Evolutionary conservation across 1,284 basidiomycete species (phyloP).

Genomic region (Farysia itapuensis): DNA sequence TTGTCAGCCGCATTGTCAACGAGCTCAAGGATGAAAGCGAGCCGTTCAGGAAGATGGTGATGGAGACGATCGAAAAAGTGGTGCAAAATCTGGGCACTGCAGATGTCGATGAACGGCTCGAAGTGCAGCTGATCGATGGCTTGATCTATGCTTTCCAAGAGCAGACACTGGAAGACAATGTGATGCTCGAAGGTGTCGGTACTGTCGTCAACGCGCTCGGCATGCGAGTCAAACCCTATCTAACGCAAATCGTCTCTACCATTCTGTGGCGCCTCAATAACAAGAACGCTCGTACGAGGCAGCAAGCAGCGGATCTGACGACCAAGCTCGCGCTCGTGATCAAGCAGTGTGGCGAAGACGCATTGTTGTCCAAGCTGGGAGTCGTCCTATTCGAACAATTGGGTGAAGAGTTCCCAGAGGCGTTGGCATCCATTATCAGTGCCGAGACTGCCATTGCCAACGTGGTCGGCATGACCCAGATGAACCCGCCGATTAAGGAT

Average conservation of each 20-base stretch:
- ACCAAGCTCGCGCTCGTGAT: slow-evolving; percentile 93
- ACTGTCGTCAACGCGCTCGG: slow-evolving; percentile 95
- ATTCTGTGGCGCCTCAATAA: slow-evolving; percentile 99
- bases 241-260: slow-evolving; percentile 98
- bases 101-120: slow-evolving; percentile 92
- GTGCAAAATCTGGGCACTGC: slow-evolving; percentile 87
- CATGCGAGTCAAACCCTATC: slow-evolving; percentile 96
- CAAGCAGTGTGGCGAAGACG: slow-evolving; percentile 97
- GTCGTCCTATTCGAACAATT: slow-evolving; percentile 97
- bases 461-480: slow-evolving; percentile 99
- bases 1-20: slow-evolving; percentile 91
- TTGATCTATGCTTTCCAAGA: slow-evolving; percentile 99
- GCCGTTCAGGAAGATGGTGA: slow-evolving; percentile 98
- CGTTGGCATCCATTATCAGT: slow-evolving; percentile 92
- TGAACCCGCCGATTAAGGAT: slow-evolving; percentile 99
- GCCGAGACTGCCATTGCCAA: slow-evolving; percentile 98
- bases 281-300: slow-evolving; percentile 98
- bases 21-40: slow-evolving; percentile 81
- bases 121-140: slow-evolving; percentile 91
- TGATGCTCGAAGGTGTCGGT: slow-evolving; percentile 98
- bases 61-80: slow-evolving; percentile 99
- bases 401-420: slow-evolving; percentile 98
- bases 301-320: slow-evolving; percentile 96
- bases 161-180: slow-evolving; percentile 96
- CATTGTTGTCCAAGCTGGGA: slow-evolving; percentile 90